These are phyloP conservation scores for Warburgia ugandensis DNA, from an alignment of 164 flowering plant genomes.

Conservation along the genomic window DNA sequence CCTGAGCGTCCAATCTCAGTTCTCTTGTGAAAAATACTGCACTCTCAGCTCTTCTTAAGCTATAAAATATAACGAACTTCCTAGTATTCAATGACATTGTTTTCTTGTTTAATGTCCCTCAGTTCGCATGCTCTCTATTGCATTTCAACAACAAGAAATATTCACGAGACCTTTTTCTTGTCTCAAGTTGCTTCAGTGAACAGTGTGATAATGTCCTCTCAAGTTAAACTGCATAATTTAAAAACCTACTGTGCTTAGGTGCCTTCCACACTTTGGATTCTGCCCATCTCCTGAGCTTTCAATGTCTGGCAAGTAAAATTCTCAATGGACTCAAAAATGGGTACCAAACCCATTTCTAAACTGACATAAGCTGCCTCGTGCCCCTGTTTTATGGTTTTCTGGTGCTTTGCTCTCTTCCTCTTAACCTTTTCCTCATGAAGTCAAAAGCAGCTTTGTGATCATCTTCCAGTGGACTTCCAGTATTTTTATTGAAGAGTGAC, in stretches of 20 bases:
- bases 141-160: neutral
- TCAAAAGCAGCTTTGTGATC: constrained; percentile 74
- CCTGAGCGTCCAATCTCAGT: too few relatives aligned
- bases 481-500: constrained; percentile 43
- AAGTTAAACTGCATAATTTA: neutral
- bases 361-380: constrained; percentile 64
- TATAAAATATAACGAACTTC: neutral
- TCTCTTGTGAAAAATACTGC: too few relatives aligned
- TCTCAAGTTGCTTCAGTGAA: neutral
- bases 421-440: constrained; percentile 55
- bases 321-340: constrained; percentile 74
- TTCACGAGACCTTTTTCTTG: too few relatives aligned
- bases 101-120: neutral
- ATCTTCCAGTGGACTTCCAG: constrained; percentile 55
- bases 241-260: constrained; percentile 7
- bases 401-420: constrained; percentile 61
- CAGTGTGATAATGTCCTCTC: neutral
- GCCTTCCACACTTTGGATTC: constrained; percentile 28
- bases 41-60: neutral
- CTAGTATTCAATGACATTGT: neutral
- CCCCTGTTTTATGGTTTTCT: constrained; percentile 58
- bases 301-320: constrained; percentile 52
- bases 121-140: neutral
- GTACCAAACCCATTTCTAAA: constrained; percentile 69
- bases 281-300: constrained; percentile 69